Conservation (phyloP, 2,329 filamentous ascomycete genomes). For the Scopulariopsis brevicaulis region DNA sequence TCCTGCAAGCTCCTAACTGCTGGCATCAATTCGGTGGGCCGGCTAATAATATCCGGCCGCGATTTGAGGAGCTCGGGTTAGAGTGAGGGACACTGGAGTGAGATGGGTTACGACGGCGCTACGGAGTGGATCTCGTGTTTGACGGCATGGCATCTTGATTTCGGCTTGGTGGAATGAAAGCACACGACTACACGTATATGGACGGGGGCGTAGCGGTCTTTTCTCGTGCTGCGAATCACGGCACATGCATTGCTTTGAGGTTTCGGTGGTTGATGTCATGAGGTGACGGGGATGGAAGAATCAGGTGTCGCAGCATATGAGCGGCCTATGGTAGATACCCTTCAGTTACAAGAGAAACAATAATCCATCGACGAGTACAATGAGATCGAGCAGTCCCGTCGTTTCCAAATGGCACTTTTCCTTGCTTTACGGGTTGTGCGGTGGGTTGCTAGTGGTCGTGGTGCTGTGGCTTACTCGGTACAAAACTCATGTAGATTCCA, state of each 20-base stretch:
- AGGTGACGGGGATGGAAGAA: not conserved
- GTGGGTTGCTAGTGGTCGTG: not conserved
- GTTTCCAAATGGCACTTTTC: no score
- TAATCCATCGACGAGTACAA: not conserved
- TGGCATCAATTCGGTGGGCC: slow-evolving; percentile 55
- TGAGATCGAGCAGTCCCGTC: no score
- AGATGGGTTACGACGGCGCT: not conserved
- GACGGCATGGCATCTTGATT: not conserved
- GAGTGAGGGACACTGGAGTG: not conserved
- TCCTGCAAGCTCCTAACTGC: slow-evolving; percentile 62
- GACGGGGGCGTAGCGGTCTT: not conserved
- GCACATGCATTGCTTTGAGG: not conserved
- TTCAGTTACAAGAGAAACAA: not conserved
- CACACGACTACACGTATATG: not conserved
- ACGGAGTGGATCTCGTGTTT: not conserved
- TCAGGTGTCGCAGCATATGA: not conserved
- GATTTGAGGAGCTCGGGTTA: not conserved
- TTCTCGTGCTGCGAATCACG: not conserved
- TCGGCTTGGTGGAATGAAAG: not conserved
- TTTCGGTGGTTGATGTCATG: not conserved
- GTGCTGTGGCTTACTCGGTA: not conserved
- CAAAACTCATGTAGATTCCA: not conserved
- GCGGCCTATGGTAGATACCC: not conserved
- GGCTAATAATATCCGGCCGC: slow-evolving; percentile 7
- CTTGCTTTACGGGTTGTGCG: not conserved